Base-by-base conservation (phyloP, 495 filamentous ascomycete species). In the Lasiosphaeria miniovina region DNA sequence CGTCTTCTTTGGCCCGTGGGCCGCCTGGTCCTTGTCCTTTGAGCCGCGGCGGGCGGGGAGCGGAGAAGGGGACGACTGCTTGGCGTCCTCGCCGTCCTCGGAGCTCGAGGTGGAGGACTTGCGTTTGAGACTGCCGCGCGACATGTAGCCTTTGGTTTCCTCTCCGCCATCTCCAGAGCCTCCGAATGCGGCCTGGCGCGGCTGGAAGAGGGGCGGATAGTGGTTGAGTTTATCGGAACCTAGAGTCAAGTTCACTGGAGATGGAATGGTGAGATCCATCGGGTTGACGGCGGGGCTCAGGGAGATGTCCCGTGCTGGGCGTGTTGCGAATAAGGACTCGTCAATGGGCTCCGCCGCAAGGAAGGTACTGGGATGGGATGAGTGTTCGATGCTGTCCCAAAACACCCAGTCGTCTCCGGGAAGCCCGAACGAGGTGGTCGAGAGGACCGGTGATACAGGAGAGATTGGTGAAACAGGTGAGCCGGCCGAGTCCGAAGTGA, bases 271-370 rank as follows among this genome's bases (percentile, higher is more conserved):
- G 15, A 73, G 68, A 11, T 66, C 65, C 58, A 67, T 63, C 14
- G 71, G 71, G 60, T 71, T 68, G 64, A 73, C 61, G 10, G 65
- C 69, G 6, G 71, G 67, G 59, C 63, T 71, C 38, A 67, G 4
- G 17, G 59, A 45, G 10, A 41, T 31, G 33, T 61, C 56, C 4
- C 54, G 53, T 3, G 59, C 9, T 4, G 60, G 54, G 41, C 58
- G 49, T 34, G 58, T 14, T 15, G 55, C 6, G 31, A 67, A 41
- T 0, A 63, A 5, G 15, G 58, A 36, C 17, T 49, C 57, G 52
- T 48, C 65, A 49, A 65, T 62, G 36, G 58, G 62, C 45, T 65
- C 54, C n/a, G 62, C 6, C 55, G 63, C 62, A 59, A 64, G 50
- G 38, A 63, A 52, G 46, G 14, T 45, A n/a, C 68, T 66, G 32